Conservation (phyloP, 2,329 filamentous ascomycete species). For the Mycocentrospora acerina region DNA sequence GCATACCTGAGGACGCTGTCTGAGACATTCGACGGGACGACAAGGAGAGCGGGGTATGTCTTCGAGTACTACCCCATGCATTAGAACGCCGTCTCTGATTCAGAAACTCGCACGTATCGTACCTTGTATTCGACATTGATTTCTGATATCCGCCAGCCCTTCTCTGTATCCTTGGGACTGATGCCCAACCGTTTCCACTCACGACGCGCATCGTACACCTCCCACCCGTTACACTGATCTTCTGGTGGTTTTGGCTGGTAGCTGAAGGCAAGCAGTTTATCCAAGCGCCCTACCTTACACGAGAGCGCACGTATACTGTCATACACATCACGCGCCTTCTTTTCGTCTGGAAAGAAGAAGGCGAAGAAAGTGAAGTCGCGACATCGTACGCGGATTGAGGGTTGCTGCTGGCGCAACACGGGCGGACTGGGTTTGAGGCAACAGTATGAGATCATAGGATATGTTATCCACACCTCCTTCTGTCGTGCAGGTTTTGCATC, state of each 20-base stretch:
- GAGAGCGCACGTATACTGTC: constrained; percentile 81
- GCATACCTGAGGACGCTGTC: constrained; percentile 96
- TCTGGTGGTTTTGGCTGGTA: constrained; percentile 77
- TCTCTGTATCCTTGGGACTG: constrained; percentile 73
- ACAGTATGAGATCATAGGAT: constrained; percentile 85
- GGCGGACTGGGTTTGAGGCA: constrained; percentile 72
- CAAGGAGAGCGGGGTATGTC: constrained; percentile 84
- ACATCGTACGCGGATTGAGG: constrained; percentile 83
- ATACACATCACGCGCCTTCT: constrained; percentile 78
- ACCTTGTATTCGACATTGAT: constrained; percentile 85
- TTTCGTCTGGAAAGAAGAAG: constrained; percentile 79
- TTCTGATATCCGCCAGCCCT: constrained; percentile 83
- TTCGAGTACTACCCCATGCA: constrained; percentile 66
- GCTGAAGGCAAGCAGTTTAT: constrained; percentile 87
- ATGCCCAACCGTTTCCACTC: constrained; percentile 90
- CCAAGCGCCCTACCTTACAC: constrained; percentile 78
- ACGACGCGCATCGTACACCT: constrained; percentile 78
- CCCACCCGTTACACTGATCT: constrained; percentile 75
- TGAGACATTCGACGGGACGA: constrained; percentile 87
- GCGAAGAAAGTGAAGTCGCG: constrained; percentile 93
- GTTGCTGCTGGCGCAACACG: constrained; percentile 67
- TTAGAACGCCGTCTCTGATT: constrained; percentile 11
- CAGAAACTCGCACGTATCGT: constrained; percentile 10
- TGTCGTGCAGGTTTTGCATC: constrained; percentile 49
- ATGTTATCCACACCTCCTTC: constrained; percentile 88